Evolutionary conservation across 2,329 filamentous ascomycete species (phyloP).

Genomic region (Dichotomopilus funicola): DNA sequence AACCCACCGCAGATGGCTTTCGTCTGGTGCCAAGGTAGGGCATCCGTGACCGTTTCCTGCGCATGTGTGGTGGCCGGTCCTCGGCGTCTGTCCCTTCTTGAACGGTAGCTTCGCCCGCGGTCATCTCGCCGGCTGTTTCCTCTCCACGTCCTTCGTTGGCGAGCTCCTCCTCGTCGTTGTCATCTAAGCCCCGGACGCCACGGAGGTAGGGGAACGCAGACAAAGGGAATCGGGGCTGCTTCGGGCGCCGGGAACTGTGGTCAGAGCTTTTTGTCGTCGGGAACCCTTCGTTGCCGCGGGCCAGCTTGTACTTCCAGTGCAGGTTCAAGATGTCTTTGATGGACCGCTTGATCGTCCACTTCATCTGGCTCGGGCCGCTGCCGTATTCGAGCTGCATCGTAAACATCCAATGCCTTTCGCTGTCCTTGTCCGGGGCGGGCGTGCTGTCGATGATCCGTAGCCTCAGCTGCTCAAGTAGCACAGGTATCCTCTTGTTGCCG

Average conservation of each 20-base stretch:
- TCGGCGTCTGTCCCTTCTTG: constrained; percentile 57
- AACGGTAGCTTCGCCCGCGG: constrained; percentile 38
- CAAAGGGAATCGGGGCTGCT: constrained; percentile 83
- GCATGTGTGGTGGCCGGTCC: constrained; percentile 33
- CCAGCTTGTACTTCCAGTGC: constrained; percentile 87
- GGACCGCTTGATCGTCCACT: constrained; percentile 85
- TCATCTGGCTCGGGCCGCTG: constrained; percentile 91
- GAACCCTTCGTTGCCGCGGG: constrained; percentile 76
- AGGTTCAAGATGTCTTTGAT: constrained; percentile 87
- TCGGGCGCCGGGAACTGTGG: constrained; percentile 60
- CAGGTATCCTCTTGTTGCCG: constrained; percentile 88
- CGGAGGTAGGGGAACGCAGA: constrained; percentile 86
- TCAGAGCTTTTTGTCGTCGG: constrained; percentile 64
- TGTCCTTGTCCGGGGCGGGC: constrained; percentile 57
- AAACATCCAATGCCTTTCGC: constrained; percentile 73
- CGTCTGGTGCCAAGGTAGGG: constrained; percentile 48
- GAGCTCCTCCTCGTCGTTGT: constrained; percentile 65
- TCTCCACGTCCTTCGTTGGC: constrained; percentile 5
- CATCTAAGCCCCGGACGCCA: constrained; percentile 68
- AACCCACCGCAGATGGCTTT: constrained; percentile 45
- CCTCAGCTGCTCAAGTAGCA: constrained; percentile 91
- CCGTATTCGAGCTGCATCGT: constrained; percentile 93
- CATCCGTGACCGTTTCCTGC: constrained; percentile 46
- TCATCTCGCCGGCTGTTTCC: constrained; percentile 29
- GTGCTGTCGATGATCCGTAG: constrained; percentile 76